Evolutionary conservation across 2,329 filamentous ascomycete species (phyloP), one percentile per base, ranked within the genome.

Genomic region (Aspergillus sojae): DNA sequence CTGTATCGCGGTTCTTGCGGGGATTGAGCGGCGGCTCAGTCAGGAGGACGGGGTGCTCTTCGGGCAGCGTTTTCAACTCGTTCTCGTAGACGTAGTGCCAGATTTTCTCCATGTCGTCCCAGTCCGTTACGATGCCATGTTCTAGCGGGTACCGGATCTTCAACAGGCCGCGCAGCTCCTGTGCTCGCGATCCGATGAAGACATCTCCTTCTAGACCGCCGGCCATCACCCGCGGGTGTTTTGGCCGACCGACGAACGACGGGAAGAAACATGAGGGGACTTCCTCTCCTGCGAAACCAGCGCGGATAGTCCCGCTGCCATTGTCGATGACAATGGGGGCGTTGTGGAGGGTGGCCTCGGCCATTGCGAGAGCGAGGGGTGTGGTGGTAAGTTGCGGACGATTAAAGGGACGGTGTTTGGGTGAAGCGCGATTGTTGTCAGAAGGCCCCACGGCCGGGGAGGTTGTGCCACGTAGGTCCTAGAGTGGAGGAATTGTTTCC

Each of bases 31-130:
- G 95, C 57, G 95, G 93, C 80, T 99, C 95, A 65, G 95, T 99
- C 73, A 99, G 86, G 58, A 99, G 88, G 65, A 99, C 94, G 52
- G 95, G 95, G 79, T 99, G 95, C 90, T 99, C 95, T 85, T 99
- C 95, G 79, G 94, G 97, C 76, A 97, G 85, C 57, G 94, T 97
- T 84, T 97, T 98, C 73, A 99, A 80, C 68, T 96, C 95, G 75
- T 97, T 94, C 62, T 92, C 92, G 78, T 98, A 99, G 59, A 99
- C 93, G 75, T 96, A 95, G 74, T 96, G 92, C 95, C 95, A 99
- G 81, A 99, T 99, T 82, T 93, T 89, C 84, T 99, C 95, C 95
- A 99, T 99, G 76, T 99, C 95, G 77, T 98, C 95, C 95, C 95
- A 99, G 80, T 99, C 93, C 71, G 95, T 99, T 67, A 99, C 95